A percentile compares a stretch with the other conserved stretches of the same genome.
Conservation (phyloP, 2,329 filamentous ascomycete genomes). For the Diaporthe nobilis region DNA sequence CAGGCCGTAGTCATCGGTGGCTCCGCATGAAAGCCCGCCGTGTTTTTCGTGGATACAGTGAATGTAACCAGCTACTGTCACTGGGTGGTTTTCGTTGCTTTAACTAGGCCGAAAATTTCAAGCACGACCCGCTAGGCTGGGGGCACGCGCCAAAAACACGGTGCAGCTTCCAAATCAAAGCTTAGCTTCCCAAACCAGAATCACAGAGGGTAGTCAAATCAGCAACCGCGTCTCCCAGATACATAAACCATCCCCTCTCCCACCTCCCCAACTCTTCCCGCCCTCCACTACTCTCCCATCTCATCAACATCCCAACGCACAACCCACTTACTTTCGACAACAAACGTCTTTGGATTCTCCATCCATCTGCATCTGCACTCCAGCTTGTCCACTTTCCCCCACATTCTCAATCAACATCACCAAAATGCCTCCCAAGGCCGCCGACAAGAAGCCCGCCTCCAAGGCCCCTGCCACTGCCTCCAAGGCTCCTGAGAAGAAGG, state of each 20-base stretch:
- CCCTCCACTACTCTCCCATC: slow-evolving; percentile 61
- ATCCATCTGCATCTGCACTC: slow-evolving; percentile 42
- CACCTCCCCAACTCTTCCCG: slow-evolving; percentile 62
- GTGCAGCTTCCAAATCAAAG: too few species aligned
- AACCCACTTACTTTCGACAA: slow-evolving; percentile 48
- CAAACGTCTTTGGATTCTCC: slow-evolving; percentile 45
- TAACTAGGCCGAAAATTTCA: too few species aligned
- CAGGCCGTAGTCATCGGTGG: neutral
- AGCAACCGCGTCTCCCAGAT: neutral
- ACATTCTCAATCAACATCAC: slow-evolving; percentile 41
- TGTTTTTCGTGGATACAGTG: too few species aligned
- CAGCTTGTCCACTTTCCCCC: slow-evolving; percentile 40
- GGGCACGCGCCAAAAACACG: too few species aligned
- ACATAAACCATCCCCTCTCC: slow-evolving; percentile 55
- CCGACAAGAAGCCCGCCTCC: slow-evolving; percentile 98
- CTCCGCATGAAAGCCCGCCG: neutral
- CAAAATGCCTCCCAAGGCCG: slow-evolving; percentile 98
- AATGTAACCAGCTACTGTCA: too few species aligned
- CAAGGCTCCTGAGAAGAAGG: slow-evolving; percentile 93
- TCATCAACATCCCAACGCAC: slow-evolving; percentile 51
- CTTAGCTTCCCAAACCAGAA: slow-evolving; percentile 43
- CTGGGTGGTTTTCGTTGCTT: too few species aligned
- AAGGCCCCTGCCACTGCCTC: slow-evolving; percentile 88
- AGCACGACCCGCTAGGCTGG: neutral
- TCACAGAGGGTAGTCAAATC: slow-evolving; percentile 41